These are phyloP conservation scores for Leccinum incarnatum DNA, from an alignment of 768 basidiomycete species.

Conservation along the genomic window DNA sequence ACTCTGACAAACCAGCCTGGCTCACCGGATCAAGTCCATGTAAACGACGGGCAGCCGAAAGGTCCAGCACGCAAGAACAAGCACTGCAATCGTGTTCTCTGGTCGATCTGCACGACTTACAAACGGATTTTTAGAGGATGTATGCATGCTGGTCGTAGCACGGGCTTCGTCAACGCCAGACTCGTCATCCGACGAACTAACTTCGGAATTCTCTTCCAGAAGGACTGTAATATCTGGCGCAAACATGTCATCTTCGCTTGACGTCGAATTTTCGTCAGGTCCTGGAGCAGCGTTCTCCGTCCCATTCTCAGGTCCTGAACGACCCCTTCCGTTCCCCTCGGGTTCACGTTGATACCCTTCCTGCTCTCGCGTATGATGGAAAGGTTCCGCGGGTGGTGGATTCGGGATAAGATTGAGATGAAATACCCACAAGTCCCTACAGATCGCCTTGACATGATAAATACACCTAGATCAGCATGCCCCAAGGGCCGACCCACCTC, in stretches of 20 bases:
- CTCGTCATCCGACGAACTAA: conserved; percentile 31
- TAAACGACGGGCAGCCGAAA: conserved; percentile 74
- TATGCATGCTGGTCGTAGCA: conserved; percentile 4
- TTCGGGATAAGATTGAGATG: conserved; percentile 61
- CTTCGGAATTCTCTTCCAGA: conserved; percentile 38
- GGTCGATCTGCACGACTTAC: conserved; percentile 37
- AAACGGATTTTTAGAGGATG: conserved; percentile 13
- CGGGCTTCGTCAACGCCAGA: conserved; percentile 15
- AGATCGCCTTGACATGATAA: conserved; percentile 50
- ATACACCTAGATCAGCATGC: conserved; percentile 1
- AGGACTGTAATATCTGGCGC: conserved; percentile 39
- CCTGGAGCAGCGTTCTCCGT: conserved; percentile 8
- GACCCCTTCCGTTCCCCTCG: conserved; percentile 4
- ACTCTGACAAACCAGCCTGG: conserved; percentile 1
- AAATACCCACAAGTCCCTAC: conserved; percentile 78
- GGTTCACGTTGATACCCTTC: conserved; percentile 15
- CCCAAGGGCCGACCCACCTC: conserved; percentile 50
- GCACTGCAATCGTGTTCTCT: conserved; percentile 58
- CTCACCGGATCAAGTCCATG: conserved; percentile 72
- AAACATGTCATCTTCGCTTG: conserved; percentile 24
- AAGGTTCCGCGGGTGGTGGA: conserved; percentile 61
- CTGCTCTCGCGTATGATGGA: conserved; percentile 44
- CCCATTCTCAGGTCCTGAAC: conserved; percentile 19
- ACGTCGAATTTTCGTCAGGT: conserved; percentile 10
- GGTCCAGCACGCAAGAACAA: conserved; percentile 77